Evolutionary conservation across 345 rosid species (phyloP).

Genomic region (Salix dunnii): DNA sequence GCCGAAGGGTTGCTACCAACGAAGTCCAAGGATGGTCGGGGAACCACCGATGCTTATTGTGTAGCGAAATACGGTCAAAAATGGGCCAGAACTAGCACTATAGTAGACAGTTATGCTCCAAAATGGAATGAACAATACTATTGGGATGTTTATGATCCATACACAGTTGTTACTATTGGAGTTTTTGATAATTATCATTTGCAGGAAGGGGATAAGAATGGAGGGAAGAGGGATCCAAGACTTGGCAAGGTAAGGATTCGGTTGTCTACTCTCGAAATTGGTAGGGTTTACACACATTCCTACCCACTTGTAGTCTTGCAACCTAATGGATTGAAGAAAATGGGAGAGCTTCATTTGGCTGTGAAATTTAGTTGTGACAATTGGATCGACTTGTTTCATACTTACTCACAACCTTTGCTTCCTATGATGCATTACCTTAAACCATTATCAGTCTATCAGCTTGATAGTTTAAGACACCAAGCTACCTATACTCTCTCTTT

Average conservation of each 20-base stretch:
- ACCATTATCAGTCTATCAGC: constrained; percentile 36
- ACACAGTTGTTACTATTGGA: constrained; percentile 40
- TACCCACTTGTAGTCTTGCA: constrained; percentile 40
- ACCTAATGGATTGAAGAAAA: constrained; percentile 41
- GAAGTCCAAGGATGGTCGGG: constrained; percentile 39
- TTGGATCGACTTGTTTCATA: constrained; percentile 33
- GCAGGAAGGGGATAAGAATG: constrained; percentile 10
- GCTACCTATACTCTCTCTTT: constrained; percentile 32
- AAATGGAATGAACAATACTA: constrained; percentile 53
- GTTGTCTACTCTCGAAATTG: constrained; percentile 37
- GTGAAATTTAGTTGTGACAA: constrained; percentile 35
- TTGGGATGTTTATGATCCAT: constrained; percentile 61
- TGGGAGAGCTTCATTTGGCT: constrained; percentile 48
- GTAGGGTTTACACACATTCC: constrained; percentile 38
- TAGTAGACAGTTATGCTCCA: constrained; percentile 38
- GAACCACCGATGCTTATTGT: constrained; percentile 46
- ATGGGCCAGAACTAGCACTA: constrained; percentile 49
- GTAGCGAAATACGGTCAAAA: constrained; percentile 51
- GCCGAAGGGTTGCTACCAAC: constrained; percentile 45
- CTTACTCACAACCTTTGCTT: constrained; percentile 35
- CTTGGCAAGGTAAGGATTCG: constrained; percentile 49
- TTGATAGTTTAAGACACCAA: constrained; percentile 41
- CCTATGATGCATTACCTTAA: constrained; percentile 39
- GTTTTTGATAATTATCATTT: constrained; percentile 44
- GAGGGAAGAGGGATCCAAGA: constrained; percentile 26